Base-by-base conservation (phyloP, 2,329 filamentous ascomycete species). In the Arthrinium puccinioides region DNA sequence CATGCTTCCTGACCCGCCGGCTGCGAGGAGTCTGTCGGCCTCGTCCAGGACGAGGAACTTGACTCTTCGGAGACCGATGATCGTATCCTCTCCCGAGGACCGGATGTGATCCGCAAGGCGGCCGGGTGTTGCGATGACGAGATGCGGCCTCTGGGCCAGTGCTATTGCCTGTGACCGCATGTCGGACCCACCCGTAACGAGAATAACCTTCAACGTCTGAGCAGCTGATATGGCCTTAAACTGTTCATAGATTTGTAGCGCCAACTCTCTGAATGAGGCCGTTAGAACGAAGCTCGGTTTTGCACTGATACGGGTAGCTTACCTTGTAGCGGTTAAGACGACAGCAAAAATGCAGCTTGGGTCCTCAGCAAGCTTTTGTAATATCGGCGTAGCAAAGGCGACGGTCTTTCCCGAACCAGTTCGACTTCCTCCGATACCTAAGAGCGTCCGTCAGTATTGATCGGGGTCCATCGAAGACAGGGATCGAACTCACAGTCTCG, bases 391-490 rank as follows among this genome's bases (percentile, higher is more conserved):
- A 1, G 90, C 86, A 61, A 98, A 98, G 2, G 92, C 89, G 29
- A 97, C 82, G 4, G 92, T 98, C 67, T 98, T 98, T 63, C 92
- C 92, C 10, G 90, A 96, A 69, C 92, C 92, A 0, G 92, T 98
- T 44, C 88, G 76, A 55, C 87, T 94, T 25, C 89, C 89, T 55
- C 92, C 92, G 50, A 98, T 96, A 56, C 25, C 25, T 27, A 4
- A 4, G 25, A 9, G n/a, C n/a, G n/a, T n/a, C n/a, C n/a, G n/a
- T n/a, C n/a, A n/a, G n/a, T n/a, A n/a, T n/a, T n/a, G n/a, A n/a
- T n/a, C n/a, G n/a, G n/a, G n/a, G n/a, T n/a, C n/a, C n/a, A n/a
- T n/a, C n/a, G n/a, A n/a, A n/a, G n/a, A n/a, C n/a, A n/a, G n/a
- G 25, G 6, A 14, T 27, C 13, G 6, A 14, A 27, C 25, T 27